Base-by-base conservation (phyloP, 2,329 filamentous ascomycete species). In the Talaromyces sp. region DNA sequence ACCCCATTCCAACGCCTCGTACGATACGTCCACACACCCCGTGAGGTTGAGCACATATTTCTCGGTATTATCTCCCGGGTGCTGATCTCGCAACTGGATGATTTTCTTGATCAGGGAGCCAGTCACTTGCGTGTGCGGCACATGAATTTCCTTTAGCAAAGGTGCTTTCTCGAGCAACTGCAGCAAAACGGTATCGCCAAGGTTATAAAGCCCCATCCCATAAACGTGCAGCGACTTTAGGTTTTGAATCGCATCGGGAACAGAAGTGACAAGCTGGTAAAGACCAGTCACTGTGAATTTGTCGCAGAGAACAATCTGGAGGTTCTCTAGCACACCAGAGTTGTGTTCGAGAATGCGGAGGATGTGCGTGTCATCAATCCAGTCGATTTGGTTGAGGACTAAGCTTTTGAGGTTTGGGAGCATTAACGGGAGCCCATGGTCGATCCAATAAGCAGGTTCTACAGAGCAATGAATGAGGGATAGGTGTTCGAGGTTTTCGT, bases 1-100 rank as follows among this genome's bases (percentile, higher is more conserved):
- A 17, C 71, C 73, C 59, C 73, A 75, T 7, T 66, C 66, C 21
- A 74, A 60, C 7, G 73, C 73, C 65, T 75, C 73, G 4, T 64
- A 65, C 9, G 72, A 74, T 0, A 75, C 64, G 19, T 62, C 50
- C 31, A 71, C 69, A 32, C 73, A 75, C 9, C 66, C 67, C 21
- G 59, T 68, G 4, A 70, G 57, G 56, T 66, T 62, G 21, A 75
- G 27, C 1, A 61, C 59, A n/a, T 73, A 9, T 11, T n/a, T 19
- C 13, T 21, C 41, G 26, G 26, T 21, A 43, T 35, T 31, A 55
- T 49, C n/a, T 6, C 27, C 52, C 7, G 31, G 57, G 14, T n/a
- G 31, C 6, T 57, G 55, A 14, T 35, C 29, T 10, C 62, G 63
- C 2, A 65, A 58, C 59, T 73, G 69, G 1, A 70, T 70, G 24